A percentile compares a stretch with the other conserved stretches of the same genome.
phyloP scores from a whole-genome alignment of 768 basidiomycete genomes.

The Mycena leptocephala region DNA sequence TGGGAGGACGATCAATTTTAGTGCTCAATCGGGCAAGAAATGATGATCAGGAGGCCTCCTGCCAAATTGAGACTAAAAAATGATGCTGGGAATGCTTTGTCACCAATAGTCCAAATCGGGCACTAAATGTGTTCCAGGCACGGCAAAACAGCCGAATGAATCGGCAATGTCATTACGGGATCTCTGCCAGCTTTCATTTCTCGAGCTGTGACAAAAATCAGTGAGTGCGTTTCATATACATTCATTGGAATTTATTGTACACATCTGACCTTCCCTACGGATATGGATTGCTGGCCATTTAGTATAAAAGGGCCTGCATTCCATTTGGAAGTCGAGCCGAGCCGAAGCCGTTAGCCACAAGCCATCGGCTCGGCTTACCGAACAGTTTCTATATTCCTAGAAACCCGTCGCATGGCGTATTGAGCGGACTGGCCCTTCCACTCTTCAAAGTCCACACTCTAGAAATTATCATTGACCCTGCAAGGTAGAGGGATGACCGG shows the following conservation, averaged over 20 bases:
- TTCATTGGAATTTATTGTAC: not conserved
- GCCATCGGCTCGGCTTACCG: too few species aligned
- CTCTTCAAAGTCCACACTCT: not conserved
- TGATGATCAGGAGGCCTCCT: too few species aligned
- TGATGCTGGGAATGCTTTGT: too few species aligned
- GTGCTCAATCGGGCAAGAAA: too few species aligned
- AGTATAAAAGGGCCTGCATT: not conserved
- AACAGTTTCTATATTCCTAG: not conserved
- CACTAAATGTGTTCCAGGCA: too few species aligned
- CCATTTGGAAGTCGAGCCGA: not conserved
- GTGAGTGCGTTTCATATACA: constrained; percentile 7
- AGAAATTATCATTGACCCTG: not conserved
- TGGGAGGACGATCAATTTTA: too few species aligned
- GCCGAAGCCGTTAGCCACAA: too few species aligned
- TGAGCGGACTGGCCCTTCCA: too few species aligned
- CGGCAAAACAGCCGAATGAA: too few species aligned
- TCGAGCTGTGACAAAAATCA: constrained; percentile 6
- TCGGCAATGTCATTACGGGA: constrained; percentile 6
- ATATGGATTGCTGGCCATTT: not conserved
- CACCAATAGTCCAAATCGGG: too few species aligned
- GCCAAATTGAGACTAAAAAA: too few species aligned
- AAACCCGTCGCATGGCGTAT: too few species aligned
- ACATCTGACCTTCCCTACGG: not conserved
- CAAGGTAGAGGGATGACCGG: not conserved
- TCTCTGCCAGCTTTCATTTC: constrained; percentile 12